A percentile compares a stretch with the other conserved stretches of the same genome.
Conservation (phyloP, 176 grass and related monocot genomes). For the Saccharum officinarum region DNA sequence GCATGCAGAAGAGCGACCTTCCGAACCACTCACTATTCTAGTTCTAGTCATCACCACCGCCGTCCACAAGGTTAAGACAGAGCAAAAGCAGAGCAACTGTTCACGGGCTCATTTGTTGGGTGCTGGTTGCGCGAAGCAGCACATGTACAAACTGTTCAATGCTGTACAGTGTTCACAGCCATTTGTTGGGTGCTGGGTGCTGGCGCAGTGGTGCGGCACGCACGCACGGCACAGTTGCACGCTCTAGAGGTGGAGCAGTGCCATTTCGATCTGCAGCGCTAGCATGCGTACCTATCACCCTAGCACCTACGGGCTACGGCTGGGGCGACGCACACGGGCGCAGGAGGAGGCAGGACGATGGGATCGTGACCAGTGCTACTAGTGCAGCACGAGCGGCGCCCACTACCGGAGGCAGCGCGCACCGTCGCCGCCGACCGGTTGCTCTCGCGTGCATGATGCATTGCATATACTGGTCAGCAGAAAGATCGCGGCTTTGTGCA, state of each 20-base stretch:
- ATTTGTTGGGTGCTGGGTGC: neutral
- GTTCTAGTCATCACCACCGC: neutral
- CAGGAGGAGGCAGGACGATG: neutral
- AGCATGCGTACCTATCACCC: neutral
- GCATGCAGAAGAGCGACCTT: neutral
- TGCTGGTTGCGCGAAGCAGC: neutral
- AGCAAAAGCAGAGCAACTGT: neutral
- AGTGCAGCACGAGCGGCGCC: neutral
- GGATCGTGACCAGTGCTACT: neutral
- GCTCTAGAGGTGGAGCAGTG: neutral
- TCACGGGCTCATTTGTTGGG: neutral
- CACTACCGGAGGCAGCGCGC: neutral
- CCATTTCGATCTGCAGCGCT: neutral
- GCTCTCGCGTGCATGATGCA: neutral
- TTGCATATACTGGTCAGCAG: neutral
- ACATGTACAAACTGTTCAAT: neutral
- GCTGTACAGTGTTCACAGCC: neutral
- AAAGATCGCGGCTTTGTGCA: neutral
- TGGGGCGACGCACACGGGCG: neutral
- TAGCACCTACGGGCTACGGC: neutral
- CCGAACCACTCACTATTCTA: neutral
- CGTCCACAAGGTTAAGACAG: neutral
- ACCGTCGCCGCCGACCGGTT: constrained; percentile 7
- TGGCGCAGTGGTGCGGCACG: neutral
- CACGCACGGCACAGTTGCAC: neutral